These are phyloP conservation scores for Carex parvula DNA, from an alignment of 176 grass and related monocot genomes.

Conservation along the genomic window DNA sequence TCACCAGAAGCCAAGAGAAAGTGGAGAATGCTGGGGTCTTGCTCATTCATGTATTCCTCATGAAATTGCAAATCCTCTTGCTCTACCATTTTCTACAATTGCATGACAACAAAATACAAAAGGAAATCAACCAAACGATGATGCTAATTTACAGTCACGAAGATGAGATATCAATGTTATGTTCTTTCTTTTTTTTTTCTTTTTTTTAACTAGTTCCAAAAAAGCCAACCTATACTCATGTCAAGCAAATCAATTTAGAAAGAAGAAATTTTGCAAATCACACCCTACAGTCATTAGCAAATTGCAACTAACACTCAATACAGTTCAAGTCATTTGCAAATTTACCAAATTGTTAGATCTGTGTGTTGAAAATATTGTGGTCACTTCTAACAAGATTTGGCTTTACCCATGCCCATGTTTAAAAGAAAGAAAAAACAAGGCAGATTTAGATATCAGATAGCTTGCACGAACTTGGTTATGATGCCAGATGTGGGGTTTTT, in stretches of 20 bases:
- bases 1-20: slow-evolving; percentile 96
- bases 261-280: neutral
- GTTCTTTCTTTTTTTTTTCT: neutral
- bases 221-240: neutral
- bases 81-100: slow-evolving; percentile 80
- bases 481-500: no score
- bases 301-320: neutral
- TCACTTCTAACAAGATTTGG: neutral
- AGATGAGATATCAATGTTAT: neutral
- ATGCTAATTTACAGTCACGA: neutral
- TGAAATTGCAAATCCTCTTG: slow-evolving; percentile 94
- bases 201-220: neutral
- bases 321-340: neutral
- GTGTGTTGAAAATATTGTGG: neutral
- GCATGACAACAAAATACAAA: slow-evolving; percentile 20
- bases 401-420: neutral
- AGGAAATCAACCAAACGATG: neutral
- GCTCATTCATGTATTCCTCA: slow-evolving; percentile 94
- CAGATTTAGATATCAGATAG: neutral
- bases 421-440: neutral
- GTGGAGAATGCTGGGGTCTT: slow-evolving; percentile 99
- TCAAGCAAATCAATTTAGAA: neutral
- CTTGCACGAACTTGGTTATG: neutral
- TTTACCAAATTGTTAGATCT: neutral
- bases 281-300: neutral